Base-by-base conservation (phyloP, 2,329 filamentous ascomycete genomes). In the Fusarium sambucinum region DNA sequence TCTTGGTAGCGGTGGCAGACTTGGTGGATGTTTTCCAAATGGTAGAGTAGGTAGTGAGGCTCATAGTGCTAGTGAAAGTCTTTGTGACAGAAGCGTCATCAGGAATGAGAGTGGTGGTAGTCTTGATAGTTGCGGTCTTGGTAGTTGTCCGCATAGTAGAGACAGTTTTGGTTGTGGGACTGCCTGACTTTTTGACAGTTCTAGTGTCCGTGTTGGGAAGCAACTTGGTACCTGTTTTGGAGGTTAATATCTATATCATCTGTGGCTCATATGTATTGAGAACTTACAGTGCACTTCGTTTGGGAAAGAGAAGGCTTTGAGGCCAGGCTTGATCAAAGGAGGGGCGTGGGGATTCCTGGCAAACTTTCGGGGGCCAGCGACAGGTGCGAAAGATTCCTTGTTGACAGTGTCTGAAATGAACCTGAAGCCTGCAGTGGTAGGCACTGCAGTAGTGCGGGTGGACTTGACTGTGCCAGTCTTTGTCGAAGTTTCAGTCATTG, bases 101-200 rank as follows among this genome's bases (percentile, higher is more conserved):
- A 5, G 59, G 59, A 38, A 63, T 55, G 9, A 63, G 29, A 6
- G 60, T 63, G 3, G 45, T 57, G 1, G 58, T 63, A 6, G 45
- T 57, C 6, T 38, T 33, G 9, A 56, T 63, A 5, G 32, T 35
- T 5, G 46, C 30, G 2, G 40, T 40, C 3, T n/a, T 19, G 1
- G 50, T 62, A 2, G 57, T 63, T 19, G 38, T 62, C 23, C 21
- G 19, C 27, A 56, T 32, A 2, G 29, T 33, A 12, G 33, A 35
- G 10, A 45, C 23, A 1, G 59, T 63, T 10, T 19, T 59, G 9
- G 55, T 61, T 5, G 32, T n/a, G 11, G 57, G 42, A 11, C 23
- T 14, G 1, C 40, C 57, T 10, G 57, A 56, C 11, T 35, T 63
- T 2, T 25, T 44, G 10, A 63, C 38, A 16, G 33, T 40, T 11